These are phyloP conservation scores for Podospora sp. DNA, from an alignment of 495 filamentous ascomycete species.

Conservation along the genomic window DNA sequence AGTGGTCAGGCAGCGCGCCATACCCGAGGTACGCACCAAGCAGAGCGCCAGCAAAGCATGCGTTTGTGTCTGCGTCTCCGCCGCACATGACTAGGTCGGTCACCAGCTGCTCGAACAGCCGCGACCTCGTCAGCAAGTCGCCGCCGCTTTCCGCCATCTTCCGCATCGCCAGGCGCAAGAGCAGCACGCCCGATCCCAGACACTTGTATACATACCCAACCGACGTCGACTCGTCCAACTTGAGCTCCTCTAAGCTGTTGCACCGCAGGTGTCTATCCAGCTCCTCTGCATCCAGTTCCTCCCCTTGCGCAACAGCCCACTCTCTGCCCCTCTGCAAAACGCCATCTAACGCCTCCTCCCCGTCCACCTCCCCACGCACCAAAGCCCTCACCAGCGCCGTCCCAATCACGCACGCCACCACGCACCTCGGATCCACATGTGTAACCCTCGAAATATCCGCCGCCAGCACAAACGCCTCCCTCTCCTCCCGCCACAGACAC, in stretches of 20 bases:
- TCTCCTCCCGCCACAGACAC: conserved; percentile 33
- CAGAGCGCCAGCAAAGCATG: conserved; percentile 49
- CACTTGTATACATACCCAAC: conserved; percentile 58
- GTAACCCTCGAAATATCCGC: conserved; percentile 38
- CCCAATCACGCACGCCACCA: conserved; percentile 46
- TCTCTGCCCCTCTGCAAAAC: conserved; percentile 28
- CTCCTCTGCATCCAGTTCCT: conserved; percentile 39
- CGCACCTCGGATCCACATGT: conserved; percentile 52
- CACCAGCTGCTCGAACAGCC: conserved; percentile 46
- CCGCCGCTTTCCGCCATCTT: conserved; percentile 12
- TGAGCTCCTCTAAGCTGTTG: conserved; percentile 34
- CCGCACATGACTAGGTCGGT: conserved; percentile 50
- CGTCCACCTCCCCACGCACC: conserved; percentile 43
- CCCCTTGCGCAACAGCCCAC: conserved; percentile 33
- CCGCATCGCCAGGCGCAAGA: conserved; percentile 41
- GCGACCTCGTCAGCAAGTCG: conserved; percentile 11
- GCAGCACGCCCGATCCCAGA: conserved; percentile 44
- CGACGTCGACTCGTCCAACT: conserved; percentile 41
- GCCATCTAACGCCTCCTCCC: conserved; percentile 39
- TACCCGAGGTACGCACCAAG: conserved; percentile 49
- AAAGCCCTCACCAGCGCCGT: conserved; percentile 45
- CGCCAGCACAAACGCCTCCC: conserved; percentile 38
- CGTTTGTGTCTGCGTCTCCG: conserved; percentile 56
- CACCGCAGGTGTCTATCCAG: conserved; percentile 39
- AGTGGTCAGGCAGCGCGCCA: conserved; percentile 41